Evolutionary conservation across 2,329 filamentous ascomycete genomes (phyloP), one percentile per base, ranked within the genome.

Genomic region (Hypomyces perniciosus): DNA sequence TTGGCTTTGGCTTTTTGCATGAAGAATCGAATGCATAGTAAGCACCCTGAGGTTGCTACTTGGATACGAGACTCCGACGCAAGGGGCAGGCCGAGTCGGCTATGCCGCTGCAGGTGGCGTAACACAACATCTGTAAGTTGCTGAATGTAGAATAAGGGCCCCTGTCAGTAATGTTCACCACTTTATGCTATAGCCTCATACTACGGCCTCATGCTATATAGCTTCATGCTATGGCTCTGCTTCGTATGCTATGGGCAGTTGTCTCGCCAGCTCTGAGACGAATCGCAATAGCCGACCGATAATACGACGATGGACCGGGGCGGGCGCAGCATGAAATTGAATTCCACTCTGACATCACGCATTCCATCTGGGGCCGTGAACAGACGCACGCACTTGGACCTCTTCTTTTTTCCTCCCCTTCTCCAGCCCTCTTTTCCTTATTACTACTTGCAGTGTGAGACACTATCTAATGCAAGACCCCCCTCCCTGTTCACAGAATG

Each of bases 281-380:
- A 28, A 50, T 34, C 48, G 44, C 48, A 45, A 20, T 41, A 35
- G 29, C 29, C 44, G 42, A 40, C 29, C 44, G 42, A 40, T 37
- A 50, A 50, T 51, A 43, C 33, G 29, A 51, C 48, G 44, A 44
- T 43, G 28, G 33, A 46, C 48, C 37, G 48, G 8, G 38, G 46
- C 31, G 20, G 20, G 20, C 20, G 20, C 29, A 46, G 37, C 48
- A 41, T 37, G 29, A 51, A 42, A 42, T n/a, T 46, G 48, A 51
- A 51, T 51, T 42, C 43, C 44, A n/a, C 37, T 51, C 44, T 35
- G 48, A 35, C 38, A 27, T 42, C 48, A 46, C 44, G 38, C 48
- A 46, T 51, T 51, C 48, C 48, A 51, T 27, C 13, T 46, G 39
- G 5, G 38, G 44, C 26, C 43, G 44, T 46, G 48, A 34, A 38